Percentiles rank a stretch among this genome's conserved stretches.
Evolutionary conservation across 441 rosid genomes (phyloP).

Genomic region (Brassica balearica): DNA sequence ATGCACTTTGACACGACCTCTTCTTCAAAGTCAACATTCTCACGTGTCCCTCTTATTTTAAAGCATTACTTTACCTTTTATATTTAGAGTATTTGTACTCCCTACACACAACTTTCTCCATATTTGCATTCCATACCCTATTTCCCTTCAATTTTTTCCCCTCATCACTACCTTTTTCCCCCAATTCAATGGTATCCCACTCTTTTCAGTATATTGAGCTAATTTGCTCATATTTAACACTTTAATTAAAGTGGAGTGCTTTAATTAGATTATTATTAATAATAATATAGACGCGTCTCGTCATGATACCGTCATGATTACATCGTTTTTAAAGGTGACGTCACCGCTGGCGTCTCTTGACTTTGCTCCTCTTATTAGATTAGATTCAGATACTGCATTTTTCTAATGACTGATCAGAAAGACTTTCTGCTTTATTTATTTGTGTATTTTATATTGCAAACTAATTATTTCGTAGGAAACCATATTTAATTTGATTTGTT

Average conservation of each 20-base stretch:
- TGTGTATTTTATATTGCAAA: not conserved
- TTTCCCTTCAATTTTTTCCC: too few relatives aligned
- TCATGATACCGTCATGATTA: slow-evolving; percentile 37
- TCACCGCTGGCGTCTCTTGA: slow-evolving; percentile 40
- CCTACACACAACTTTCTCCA: too few relatives aligned
- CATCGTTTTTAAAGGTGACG: slow-evolving; percentile 26
- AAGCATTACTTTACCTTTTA: not conserved
- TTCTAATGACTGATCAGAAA: not conserved
- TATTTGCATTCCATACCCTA: too few relatives aligned
- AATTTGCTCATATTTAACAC: too few relatives aligned
- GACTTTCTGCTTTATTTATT: not conserved
- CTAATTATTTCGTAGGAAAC: not conserved
- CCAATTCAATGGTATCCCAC: too few relatives aligned
- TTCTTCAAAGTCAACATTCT: slow-evolving; percentile 35
- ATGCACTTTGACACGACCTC: slow-evolving; percentile 30
- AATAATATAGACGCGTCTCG: slow-evolving; percentile 28
- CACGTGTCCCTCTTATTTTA: slow-evolving; percentile 22
- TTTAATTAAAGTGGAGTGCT: not conserved
- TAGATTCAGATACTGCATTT: not conserved
- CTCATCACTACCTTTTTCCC: too few relatives aligned
- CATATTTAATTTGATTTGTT: not conserved
- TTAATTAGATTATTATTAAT: not conserved
- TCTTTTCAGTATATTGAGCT: too few relatives aligned
- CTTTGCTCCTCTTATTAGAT: slow-evolving; percentile 21
- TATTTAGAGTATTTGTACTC: too few relatives aligned